These are phyloP conservation scores for Byssochlamys sp. DNA, from an alignment of 2,329 filamentous ascomycete species.

Conservation along the genomic window DNA sequence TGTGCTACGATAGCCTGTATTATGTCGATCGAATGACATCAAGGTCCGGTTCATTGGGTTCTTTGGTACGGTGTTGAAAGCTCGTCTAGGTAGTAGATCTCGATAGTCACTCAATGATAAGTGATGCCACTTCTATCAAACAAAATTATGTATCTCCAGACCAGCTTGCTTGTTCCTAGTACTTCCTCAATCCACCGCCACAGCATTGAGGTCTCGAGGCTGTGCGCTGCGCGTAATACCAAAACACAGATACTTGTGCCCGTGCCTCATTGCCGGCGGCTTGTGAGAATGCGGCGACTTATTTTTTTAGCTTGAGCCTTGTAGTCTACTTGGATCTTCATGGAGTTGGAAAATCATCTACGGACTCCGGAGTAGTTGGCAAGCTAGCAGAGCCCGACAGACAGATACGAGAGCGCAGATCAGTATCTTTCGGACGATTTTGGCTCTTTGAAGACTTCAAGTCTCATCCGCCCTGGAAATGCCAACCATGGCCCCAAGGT, in stretches of 20 bases:
- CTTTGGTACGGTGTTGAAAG: neutral
- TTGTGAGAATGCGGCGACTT: neutral
- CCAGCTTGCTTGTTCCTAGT: neutral
- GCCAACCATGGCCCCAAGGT: neutral
- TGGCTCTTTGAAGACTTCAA: neutral
- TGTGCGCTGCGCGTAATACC: neutral
- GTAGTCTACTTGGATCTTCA: neutral
- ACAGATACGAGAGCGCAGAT: neutral
- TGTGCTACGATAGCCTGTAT: neutral
- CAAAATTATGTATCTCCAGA: neutral
- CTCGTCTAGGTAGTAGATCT: neutral
- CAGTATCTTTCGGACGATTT: neutral
- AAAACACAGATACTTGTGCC: neutral
- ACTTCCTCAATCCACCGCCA: neutral
- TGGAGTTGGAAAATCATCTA: neutral
- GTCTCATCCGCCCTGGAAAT: neutral
- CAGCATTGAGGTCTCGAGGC: neutral
- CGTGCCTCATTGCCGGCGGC: neutral
- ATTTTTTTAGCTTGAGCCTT: neutral
- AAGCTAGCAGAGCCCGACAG: neutral
- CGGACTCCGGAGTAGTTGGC: neutral
- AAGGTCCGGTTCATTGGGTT: neutral
- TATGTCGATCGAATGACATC: neutral
- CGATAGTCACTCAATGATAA: neutral
- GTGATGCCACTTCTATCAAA: neutral